Evolutionary conservation across 2,329 filamentous ascomycete genomes (phyloP).

Genomic region (Colletotrichum truncatum): DNA sequence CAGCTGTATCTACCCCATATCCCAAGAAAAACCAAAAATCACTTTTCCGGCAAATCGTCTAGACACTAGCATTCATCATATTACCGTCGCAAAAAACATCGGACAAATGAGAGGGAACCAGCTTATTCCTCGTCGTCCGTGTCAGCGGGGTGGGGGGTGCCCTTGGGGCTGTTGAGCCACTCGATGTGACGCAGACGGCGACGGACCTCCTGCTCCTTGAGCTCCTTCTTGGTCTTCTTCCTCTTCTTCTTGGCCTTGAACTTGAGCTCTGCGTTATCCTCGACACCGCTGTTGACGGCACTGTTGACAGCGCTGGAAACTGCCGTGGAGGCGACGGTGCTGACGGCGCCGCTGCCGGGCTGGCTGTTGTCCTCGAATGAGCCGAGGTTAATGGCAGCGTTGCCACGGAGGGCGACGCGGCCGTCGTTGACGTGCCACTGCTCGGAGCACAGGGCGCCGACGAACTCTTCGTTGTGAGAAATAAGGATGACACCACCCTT

Average conservation of each 20-base stretch:
- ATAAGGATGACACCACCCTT: conserved; percentile 99
- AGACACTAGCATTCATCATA: conserved; percentile 15
- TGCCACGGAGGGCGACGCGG: conserved; percentile 84
- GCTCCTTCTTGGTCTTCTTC: conserved; percentile 97
- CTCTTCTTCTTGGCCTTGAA: conserved; percentile 95
- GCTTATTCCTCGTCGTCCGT: conserved; percentile 76
- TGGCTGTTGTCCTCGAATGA: conserved; percentile 84
- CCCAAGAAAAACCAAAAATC: conserved; percentile 1
- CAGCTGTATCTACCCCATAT: neutral
- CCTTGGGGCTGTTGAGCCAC: conserved; percentile 87
- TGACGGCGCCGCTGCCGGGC: conserved; percentile 64
- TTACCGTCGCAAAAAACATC: conserved; percentile 16
- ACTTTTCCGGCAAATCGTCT: conserved; percentile 2
- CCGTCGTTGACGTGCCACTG: conserved; percentile 96
- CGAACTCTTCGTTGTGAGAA: conserved; percentile 99
- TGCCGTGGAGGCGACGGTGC: conserved; percentile 67
- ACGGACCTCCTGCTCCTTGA: conserved; percentile 92
- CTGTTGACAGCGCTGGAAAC: conserved; percentile 64
- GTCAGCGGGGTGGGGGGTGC: conserved; percentile 79
- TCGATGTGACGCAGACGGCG: conserved; percentile 86
- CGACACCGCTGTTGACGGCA: conserved; percentile 73
- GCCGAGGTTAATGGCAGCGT: conserved; percentile 76
- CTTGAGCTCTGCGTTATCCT: conserved; percentile 83
- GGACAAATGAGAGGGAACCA: neutral
- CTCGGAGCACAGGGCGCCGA: conserved; percentile 93